These are phyloP conservation scores for Stylonectria norvegica DNA, from an alignment of 2,329 filamentous ascomycete genomes.

Conservation along the genomic window DNA sequence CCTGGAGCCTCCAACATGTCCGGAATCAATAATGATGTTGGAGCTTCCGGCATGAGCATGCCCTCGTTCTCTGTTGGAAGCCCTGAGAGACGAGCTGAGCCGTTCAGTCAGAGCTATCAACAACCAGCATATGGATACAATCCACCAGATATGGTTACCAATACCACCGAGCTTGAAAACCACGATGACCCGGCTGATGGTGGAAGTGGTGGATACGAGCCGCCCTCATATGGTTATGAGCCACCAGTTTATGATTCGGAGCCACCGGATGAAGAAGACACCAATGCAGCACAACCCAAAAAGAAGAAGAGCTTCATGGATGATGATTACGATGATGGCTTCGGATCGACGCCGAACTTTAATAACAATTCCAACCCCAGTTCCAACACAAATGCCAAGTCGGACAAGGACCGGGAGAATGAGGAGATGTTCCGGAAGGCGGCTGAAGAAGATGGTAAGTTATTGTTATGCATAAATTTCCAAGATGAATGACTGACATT, in stretches of 20 bases:
- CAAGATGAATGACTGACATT: slow-evolving; percentile 12
- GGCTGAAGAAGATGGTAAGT: slow-evolving; percentile 69
- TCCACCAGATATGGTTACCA: slow-evolving; percentile 38
- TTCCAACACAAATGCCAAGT: slow-evolving; percentile 61
- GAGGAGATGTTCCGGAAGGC: slow-evolving; percentile 83
- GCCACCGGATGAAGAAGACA: slow-evolving; percentile 41
- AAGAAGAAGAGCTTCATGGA: slow-evolving; percentile 80
- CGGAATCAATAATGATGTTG: too few relatives aligned
- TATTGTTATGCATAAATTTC: neutral
- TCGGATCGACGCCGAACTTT: slow-evolving; percentile 46
- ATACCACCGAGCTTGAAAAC: slow-evolving; percentile 12
- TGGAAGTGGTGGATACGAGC: slow-evolving; percentile 51
- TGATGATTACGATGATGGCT: slow-evolving; percentile 66
- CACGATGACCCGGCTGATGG: slow-evolving; percentile 25
- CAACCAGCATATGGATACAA: slow-evolving; percentile 51
- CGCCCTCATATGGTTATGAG: slow-evolving; percentile 57
- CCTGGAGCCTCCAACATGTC: too few relatives aligned
- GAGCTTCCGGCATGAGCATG: too few relatives aligned
- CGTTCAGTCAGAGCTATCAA: slow-evolving; percentile 38
- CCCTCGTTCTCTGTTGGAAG: slow-evolving; percentile 1
- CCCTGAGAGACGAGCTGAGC: slow-evolving; percentile 13
- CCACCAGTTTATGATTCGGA: slow-evolving; percentile 56
- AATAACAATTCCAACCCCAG: too few relatives aligned
- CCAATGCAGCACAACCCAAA: slow-evolving; percentile 55
- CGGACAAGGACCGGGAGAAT: slow-evolving; percentile 72